Conservation (phyloP, 139 green algal species). For the Yamagishiella unicocca region DNA sequence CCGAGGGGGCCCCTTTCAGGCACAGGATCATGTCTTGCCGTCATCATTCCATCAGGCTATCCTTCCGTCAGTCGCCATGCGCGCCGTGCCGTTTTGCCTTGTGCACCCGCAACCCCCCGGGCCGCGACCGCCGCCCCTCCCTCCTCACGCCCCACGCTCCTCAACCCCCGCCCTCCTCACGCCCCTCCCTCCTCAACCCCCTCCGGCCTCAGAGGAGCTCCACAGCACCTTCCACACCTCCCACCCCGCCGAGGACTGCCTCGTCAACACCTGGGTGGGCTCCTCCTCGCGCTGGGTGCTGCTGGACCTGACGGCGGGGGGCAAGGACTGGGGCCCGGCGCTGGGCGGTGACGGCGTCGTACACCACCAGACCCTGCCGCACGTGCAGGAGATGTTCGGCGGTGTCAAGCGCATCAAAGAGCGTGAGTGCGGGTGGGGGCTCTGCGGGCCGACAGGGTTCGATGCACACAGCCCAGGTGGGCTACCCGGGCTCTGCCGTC, state of each 20-base stretch:
- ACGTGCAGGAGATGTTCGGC: conserved; percentile 63
- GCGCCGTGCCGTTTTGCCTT: too few species aligned
- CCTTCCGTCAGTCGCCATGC: too few species aligned
- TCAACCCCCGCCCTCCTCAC: not conserved
- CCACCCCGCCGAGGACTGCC: conserved; percentile 70
- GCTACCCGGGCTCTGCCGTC: too few species aligned
- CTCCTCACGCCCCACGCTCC: not conserved
- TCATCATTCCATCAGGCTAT: not conserved
- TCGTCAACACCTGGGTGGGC: conserved; percentile 59
- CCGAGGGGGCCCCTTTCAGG: too few species aligned
- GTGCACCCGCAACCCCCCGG: too few species aligned
- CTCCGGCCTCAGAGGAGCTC: conserved; percentile 37
- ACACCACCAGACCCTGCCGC: conserved; percentile 62
- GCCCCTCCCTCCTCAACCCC: not conserved
- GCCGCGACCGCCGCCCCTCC: too few species aligned
- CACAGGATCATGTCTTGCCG: too few species aligned
- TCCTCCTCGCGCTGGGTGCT: conserved; percentile 36
- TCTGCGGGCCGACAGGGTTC: too few species aligned
- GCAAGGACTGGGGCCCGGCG: conserved; percentile 76
- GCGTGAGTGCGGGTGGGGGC: conserved; percentile 21
- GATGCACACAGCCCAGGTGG: too few species aligned
- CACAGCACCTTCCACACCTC: conserved; percentile 52
- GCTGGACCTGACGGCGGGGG: conserved; percentile 63
- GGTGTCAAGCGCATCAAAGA: conserved; percentile 28
- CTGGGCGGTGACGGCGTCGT: conserved; percentile 75